These are phyloP conservation scores for Lactifluus volemus DNA, from an alignment of 768 basidiomycete genomes.

Conservation along the genomic window DNA sequence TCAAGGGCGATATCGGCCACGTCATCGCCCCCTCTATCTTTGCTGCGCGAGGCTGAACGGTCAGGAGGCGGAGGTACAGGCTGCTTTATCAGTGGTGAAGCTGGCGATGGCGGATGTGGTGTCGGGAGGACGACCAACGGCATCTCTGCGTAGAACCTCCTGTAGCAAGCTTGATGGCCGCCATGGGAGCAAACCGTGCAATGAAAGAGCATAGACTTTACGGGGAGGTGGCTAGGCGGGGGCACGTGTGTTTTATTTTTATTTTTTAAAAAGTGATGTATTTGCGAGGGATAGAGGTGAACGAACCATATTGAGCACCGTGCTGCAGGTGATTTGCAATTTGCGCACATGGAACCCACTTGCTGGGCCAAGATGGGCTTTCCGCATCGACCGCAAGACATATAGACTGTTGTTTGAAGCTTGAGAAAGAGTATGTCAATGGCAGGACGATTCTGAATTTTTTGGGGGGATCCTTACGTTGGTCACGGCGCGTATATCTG, in stretches of 20 bases:
- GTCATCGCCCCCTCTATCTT: constrained; percentile 16
- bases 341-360: constrained; percentile 46
- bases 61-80: not conserved
- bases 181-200: constrained; percentile 75
- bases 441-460: not conserved
- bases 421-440: constrained; percentile 24
- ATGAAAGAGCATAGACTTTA: constrained; percentile 58
- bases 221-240: constrained; percentile 60
- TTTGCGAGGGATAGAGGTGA: not conserved
- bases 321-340: constrained; percentile 40
- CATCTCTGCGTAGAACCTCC: constrained; percentile 51
- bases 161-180: constrained; percentile 73
- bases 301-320: constrained; percentile 69
- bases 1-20: not conserved
- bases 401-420: constrained; percentile 67
- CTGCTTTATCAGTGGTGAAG: constrained; percentile 10
- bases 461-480: constrained; percentile 32
- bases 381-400: constrained; percentile 58
- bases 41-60: constrained; percentile 20
- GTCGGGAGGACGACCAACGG: constrained; percentile 42
- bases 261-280: not conserved
- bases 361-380: constrained; percentile 47
- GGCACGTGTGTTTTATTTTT: too few relatives aligned
- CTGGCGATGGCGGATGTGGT: constrained; percentile 25
- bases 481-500: constrained; percentile 45